Conservation (phyloP, 1,139 yeast genomes). For the Spathaspora jeffriesii region DNA sequence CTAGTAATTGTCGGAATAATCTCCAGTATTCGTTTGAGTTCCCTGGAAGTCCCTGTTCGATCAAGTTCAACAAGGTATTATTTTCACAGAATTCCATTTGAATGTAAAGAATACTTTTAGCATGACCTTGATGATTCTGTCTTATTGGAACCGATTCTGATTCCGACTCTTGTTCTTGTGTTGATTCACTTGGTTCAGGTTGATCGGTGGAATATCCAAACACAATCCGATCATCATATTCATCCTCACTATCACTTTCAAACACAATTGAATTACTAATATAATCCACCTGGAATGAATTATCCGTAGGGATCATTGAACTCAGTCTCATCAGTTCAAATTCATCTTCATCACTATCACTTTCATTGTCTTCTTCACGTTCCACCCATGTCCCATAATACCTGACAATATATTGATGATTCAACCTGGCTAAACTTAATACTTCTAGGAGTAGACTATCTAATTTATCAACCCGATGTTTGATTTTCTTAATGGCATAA, state of each 20-base stretch:
- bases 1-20: constrained; percentile 81
- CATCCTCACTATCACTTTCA: constrained; percentile 43
- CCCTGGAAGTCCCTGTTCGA: constrained; percentile 73
- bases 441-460: constrained; percentile 89
- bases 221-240: constrained; percentile 22
- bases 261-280: constrained; percentile 68
- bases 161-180: constrained; percentile 11
- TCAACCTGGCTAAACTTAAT: constrained; percentile 83
- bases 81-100: constrained; percentile 99
- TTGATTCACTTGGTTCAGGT: constrained; percentile 9
- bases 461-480: constrained; percentile 77
- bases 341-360: constrained; percentile 13
- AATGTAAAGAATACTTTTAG: constrained; percentile 64
- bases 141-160: constrained; percentile 16
- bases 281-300: constrained; percentile 57
- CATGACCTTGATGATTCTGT: constrained; percentile 6
- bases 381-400: constrained; percentile 99
- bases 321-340: constrained; percentile 25
- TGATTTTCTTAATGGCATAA: constrained; percentile 91
- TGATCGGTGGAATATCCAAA: constrained; percentile 24
- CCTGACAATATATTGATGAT: constrained; percentile 94
- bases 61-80: constrained; percentile 81
- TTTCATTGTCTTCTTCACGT: constrained; percentile 39
- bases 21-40: constrained; percentile 88
- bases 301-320: constrained; percentile 29